Conservation (phyloP, 306 rosid genomes). For the Datisca glomerata region DNA sequence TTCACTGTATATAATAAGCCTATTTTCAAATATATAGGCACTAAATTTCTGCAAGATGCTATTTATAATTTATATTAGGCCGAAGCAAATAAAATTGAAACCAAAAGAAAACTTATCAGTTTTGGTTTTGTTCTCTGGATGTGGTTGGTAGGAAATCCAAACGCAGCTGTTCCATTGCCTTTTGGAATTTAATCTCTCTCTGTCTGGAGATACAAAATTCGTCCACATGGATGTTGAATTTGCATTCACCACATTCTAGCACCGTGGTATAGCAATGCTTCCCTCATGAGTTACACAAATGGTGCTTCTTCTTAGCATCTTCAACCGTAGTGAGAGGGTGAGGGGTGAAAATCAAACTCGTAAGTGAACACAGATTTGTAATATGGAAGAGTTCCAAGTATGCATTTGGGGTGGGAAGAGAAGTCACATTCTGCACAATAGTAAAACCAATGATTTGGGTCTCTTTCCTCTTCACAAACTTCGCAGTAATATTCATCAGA, state of each 20-base stretch:
- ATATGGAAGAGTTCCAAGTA: not conserved
- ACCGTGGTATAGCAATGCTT: not conserved
- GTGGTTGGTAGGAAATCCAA: too few species aligned
- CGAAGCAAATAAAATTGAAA: too few species aligned
- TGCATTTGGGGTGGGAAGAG: not conserved
- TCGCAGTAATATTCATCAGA: too few species aligned
- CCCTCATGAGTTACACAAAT: not conserved
- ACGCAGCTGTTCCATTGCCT: not conserved
- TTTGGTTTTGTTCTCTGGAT: too few species aligned
- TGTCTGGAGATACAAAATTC: too few species aligned
- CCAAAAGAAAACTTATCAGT: too few species aligned
- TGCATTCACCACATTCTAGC: not conserved
- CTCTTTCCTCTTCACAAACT: too few species aligned
- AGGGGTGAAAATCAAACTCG: not conserved
- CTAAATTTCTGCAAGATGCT: too few species aligned
- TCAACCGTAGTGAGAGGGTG: not conserved
- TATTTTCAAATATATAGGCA: too few species aligned
- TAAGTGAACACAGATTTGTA: not conserved
- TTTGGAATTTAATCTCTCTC: too few species aligned
- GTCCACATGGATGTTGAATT: not conserved
- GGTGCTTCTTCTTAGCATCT: not conserved
- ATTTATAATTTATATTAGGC: too few species aligned
- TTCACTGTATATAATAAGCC: too few species aligned
- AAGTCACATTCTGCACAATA: not conserved
- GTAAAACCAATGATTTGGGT: not conserved